Percentiles rank a stretch among this genome's conserved stretches.
Evolutionary conservation across 768 basidiomycete genomes (phyloP).

Genomic region (Calocybe indica): DNA sequence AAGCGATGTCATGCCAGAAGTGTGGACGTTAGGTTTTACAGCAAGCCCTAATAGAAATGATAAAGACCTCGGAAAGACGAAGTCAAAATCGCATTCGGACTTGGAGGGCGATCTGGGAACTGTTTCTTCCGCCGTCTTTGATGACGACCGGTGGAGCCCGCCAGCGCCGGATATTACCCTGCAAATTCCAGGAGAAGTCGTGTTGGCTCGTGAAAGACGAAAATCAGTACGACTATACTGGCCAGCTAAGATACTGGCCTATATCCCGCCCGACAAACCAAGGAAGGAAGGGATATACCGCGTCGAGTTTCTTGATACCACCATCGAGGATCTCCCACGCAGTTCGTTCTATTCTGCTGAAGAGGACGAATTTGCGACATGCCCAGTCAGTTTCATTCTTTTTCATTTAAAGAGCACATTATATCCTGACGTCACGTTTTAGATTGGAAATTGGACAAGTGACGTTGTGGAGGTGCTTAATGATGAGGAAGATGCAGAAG

Average conservation of each 20-base stretch:
- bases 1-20: slow-evolving; percentile 42
- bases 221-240: slow-evolving; percentile 40
- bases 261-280: slow-evolving; percentile 36
- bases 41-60: too few species aligned
- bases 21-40: slow-evolving; percentile 15
- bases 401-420: neutral
- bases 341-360: slow-evolving; percentile 52
- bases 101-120: slow-evolving; percentile 7
- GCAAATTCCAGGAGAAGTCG: slow-evolving; percentile 61
- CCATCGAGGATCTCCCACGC: slow-evolving; percentile 32
- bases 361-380: slow-evolving; percentile 57
- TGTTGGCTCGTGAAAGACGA: slow-evolving; percentile 44
- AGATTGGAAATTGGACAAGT: slow-evolving; percentile 57
- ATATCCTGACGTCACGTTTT: slow-evolving; percentile 1
- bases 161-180: slow-evolving; percentile 43
- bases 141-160: slow-evolving; percentile 26
- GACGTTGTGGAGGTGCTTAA: slow-evolving; percentile 32
- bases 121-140: neutral
- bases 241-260: slow-evolving; percentile 59
- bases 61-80: slow-evolving; percentile 16
- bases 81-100: slow-evolving; percentile 7
- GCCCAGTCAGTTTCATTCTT: slow-evolving; percentile 34
- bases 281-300: slow-evolving; percentile 36
- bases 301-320: slow-evolving; percentile 56
- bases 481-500: slow-evolving; percentile 31